Evolutionary conservation across 345 rosid species (phyloP).

Genomic region (Pelargonium nanum): DNA sequence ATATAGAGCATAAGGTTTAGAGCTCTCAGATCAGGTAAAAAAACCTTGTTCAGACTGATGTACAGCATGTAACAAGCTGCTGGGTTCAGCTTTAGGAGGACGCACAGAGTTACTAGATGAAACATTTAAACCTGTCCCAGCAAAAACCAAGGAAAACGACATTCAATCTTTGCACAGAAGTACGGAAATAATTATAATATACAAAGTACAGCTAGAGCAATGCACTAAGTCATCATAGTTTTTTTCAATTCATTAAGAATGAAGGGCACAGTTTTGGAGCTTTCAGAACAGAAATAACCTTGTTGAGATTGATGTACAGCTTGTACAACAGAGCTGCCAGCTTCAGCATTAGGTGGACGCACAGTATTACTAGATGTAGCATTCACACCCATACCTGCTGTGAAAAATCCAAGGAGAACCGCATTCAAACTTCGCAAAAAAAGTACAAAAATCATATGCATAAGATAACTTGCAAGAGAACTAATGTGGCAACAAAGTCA

Average conservation of each 20-base stretch:
- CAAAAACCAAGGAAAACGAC: not conserved
- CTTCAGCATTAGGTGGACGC: conserved; percentile 9
- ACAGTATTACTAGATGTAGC: conserved; percentile 17
- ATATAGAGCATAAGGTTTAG: too few species aligned
- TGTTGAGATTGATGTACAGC: not conserved
- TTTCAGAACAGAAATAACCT: not conserved
- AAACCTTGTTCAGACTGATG: conserved; percentile 19
- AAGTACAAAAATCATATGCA: not conserved
- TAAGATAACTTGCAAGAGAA: not conserved
- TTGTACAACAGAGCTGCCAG: not conserved
- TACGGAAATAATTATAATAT: not conserved
- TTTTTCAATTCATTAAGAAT: too few species aligned
- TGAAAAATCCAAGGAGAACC: conserved; percentile 1
- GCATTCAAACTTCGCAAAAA: not conserved
- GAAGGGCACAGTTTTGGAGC: too few species aligned
- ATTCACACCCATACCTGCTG: conserved; percentile 24
- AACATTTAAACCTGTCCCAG: not conserved
- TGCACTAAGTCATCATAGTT: not conserved
- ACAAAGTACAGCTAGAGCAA: not conserved
- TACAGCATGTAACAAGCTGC: not conserved
- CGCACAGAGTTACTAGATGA: not conserved
- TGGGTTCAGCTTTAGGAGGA: not conserved
- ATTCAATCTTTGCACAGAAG: not conserved
- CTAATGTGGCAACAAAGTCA: not conserved
- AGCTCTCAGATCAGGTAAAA: too few species aligned